These are phyloP conservation scores for Claviceps capensis DNA, from an alignment of 2,329 filamentous ascomycete genomes.

Conservation along the genomic window DNA sequence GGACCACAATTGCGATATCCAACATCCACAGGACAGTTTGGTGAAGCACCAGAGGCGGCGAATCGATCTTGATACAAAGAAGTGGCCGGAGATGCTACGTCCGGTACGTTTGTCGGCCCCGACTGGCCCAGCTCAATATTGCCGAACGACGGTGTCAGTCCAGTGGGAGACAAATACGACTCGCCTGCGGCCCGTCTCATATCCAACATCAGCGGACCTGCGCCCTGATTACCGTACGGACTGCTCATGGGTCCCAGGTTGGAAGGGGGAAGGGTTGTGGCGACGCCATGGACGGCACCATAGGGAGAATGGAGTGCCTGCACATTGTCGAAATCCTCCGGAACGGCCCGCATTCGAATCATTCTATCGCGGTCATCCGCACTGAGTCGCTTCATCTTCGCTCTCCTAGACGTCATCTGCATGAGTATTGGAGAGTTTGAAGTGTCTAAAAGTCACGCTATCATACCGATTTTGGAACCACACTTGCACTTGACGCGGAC, in stretches of 20 bases:
- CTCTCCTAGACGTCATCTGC: conserved; percentile 32
- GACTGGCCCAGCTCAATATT: conserved; percentile 49
- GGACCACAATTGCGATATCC: background rate
- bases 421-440: background rate
- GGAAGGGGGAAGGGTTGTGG: conserved; percentile 32
- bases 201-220: conserved; percentile 56
- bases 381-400: conserved; percentile 58
- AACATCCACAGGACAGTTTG: conserved; percentile 30
- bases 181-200: conserved; percentile 49
- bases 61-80: conserved; percentile 41
- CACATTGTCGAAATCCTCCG: conserved; percentile 57
- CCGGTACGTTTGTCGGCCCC: conserved; percentile 34
- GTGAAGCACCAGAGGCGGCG: conserved; percentile 36
- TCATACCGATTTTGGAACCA: conserved; percentile 95
- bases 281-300: conserved; percentile 42
- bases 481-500: conserved; percentile 85
- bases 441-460: background rate
- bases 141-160: conserved; percentile 53
- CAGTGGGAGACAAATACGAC: conserved; percentile 53
- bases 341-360: conserved; percentile 59
- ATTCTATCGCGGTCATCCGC: conserved; percentile 58
- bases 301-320: conserved; percentile 56
- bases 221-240: conserved; percentile 45
- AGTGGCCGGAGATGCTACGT: conserved; percentile 45
- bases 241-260: conserved; percentile 28